Evolutionary conservation across 352 stramenopile species (phyloP), one percentile per base, ranked within the genome.

Genomic region (Globisporangium barbulae): DNA sequence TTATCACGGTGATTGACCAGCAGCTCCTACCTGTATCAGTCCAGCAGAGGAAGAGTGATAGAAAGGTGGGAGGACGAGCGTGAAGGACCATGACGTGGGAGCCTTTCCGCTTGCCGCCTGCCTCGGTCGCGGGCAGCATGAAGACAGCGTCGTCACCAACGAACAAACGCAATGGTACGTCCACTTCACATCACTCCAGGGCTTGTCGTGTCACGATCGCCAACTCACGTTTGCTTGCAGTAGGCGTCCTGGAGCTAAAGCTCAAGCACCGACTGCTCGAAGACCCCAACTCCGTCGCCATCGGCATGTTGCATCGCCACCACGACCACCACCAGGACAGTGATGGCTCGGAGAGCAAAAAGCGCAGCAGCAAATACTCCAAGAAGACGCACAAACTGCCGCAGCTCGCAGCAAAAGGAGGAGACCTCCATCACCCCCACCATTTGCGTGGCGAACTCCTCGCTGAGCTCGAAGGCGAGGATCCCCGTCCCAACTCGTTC

Each of bases 221-320:
- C 31, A 25, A 37, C 8, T 50, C 30, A 0, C 37, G 54, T n/a
- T 48, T 5, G 12, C 31, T 58, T 22, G 50, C 15, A 89, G 81
- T 76, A 0, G 81, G 79, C 1, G 64, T 90, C 3, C 69, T 90
- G 47, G 81, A 90, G 56, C 75, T 87, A 54, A 89, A 89, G 69
- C 86, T 90, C 69, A 84, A 81, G 67, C 72, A 87, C 39, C 77
- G 81, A 8, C 71, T 90, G 42, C 70, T 82, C 21, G 64, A 68
- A 53, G 79, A 90, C 35, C 69, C 70, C 17, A 68, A 70, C 19
- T 68, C 81, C 13, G 72, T 89, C 15, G 79, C 81, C 0, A 76
- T 90, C 50, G 79, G 79, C 3, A 70, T 70, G 17, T 28, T 84
- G 35, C 71, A 72, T 44, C 56, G 42, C 17, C 37, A 53, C 19